Percentiles rank a stretch among this genome's conserved stretches.
phyloP scores from a whole-genome alignment of 148 eudicot genomes.

The Vaccinium macrocarpon region DNA sequence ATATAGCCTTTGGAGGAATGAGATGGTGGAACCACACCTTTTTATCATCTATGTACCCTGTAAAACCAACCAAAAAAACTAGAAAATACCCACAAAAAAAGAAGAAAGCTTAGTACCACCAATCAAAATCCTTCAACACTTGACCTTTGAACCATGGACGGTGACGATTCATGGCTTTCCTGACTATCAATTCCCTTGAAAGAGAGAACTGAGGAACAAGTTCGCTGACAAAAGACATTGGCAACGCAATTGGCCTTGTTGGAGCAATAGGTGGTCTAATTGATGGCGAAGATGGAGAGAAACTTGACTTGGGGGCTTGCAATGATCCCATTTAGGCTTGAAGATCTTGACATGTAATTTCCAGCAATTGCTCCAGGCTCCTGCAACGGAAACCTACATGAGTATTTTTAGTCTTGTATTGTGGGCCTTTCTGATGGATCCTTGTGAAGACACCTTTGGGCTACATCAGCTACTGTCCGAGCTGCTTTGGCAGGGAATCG shows the following conservation, averaged over 20 bases:
- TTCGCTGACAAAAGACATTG: constrained; percentile 48
- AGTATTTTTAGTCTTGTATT: constrained; percentile 71
- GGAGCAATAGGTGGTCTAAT: constrained; percentile 37
- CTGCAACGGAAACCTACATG: constrained; percentile 77
- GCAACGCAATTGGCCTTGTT: constrained; percentile 31
- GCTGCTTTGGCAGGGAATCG: constrained; percentile 83
- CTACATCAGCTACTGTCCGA: constrained; percentile 71
- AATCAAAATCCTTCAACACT: constrained; percentile 84
- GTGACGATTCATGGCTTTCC: constrained; percentile 51
- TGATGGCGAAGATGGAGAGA: constrained; percentile 52
- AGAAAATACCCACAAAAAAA: constrained; percentile 11
- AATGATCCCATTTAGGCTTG: constrained; percentile 64
- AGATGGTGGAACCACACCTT: constrained; percentile 3
- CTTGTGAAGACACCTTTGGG: constrained; percentile 79
- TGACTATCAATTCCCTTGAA: constrained; percentile 49
- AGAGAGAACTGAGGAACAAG: constrained; percentile 50
- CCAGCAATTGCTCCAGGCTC: constrained; percentile 59
- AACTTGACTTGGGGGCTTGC: constrained; percentile 43
- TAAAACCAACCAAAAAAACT: constrained; percentile 16
- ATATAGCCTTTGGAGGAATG: neutral
- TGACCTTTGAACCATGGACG: constrained; percentile 47
- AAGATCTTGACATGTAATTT: constrained; percentile 70
- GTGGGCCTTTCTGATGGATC: constrained; percentile 90
- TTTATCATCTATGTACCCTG: constrained; percentile 23
- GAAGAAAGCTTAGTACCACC: constrained; percentile 38